Evolutionary conservation across 371 early-diverging fungal species (phyloP).

Genomic region (Rhizomucor miehei): DNA sequence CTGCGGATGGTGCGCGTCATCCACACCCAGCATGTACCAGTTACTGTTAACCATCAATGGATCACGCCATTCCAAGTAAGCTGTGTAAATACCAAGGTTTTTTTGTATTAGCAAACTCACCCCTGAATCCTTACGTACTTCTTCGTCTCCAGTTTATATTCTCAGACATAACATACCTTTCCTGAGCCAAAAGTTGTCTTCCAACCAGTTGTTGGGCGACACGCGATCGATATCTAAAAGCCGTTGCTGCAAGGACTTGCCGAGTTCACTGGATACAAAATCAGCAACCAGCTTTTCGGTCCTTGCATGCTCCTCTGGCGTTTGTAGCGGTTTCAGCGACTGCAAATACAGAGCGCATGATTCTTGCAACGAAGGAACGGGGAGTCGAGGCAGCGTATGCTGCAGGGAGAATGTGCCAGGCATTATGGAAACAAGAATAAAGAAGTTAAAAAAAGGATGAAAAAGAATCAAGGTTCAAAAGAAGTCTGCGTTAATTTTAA

Average conservation of each 20-base stretch:
- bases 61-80: constrained; percentile 90
- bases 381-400: constrained; percentile 69
- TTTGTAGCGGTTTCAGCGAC: constrained; percentile 63
- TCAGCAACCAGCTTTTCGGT: constrained; percentile 29
- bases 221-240: constrained; percentile 56
- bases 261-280: constrained; percentile 28
- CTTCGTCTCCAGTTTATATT: no score
- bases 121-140: no score
- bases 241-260: constrained; percentile 50
- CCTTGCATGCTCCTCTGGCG: constrained; percentile 25
- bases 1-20: constrained; percentile 68
- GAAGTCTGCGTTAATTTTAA: no score
- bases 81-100: constrained; percentile 30
- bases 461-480: background rate
- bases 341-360: constrained; percentile 72
- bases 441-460: constrained; percentile 3
- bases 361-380: constrained; percentile 75
- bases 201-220: constrained; percentile 84
- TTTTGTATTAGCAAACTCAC: background rate
- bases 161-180: no score
- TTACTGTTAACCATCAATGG: constrained; percentile 87
- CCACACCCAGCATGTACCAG: constrained; percentile 75
- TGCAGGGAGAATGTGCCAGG: constrained; percentile 68
- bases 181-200: constrained; percentile 86
- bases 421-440: constrained; percentile 5